These are phyloP conservation scores for Sphaerulina populicola DNA, from an alignment of 2,329 filamentous ascomycete genomes.

Conservation along the genomic window DNA sequence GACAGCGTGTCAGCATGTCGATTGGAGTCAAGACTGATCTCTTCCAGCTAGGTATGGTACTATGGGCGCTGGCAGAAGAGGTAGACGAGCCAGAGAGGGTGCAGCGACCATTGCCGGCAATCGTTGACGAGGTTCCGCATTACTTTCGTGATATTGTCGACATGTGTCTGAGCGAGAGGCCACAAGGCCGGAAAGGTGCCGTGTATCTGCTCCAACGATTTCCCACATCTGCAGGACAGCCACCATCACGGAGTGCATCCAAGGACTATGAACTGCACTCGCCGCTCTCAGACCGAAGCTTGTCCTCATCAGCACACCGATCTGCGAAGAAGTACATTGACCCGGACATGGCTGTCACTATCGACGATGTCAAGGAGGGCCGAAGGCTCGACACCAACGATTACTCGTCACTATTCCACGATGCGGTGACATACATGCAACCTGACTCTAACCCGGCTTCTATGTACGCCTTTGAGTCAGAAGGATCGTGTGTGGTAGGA, in stretches of 20 bases:
- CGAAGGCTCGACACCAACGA: conserved; percentile 8
- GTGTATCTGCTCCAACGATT: conserved; percentile 63
- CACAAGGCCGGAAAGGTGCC: conserved; percentile 65
- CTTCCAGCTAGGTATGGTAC: conserved; percentile 91
- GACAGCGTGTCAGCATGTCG: conserved; percentile 89
- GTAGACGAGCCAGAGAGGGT: conserved; percentile 83
- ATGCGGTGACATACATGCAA: conserved; percentile 29
- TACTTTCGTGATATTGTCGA: conserved; percentile 73
- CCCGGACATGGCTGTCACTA: conserved; percentile 38
- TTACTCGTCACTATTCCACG: conserved; percentile 2
- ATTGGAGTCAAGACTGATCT: conserved; percentile 97
- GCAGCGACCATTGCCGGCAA: conserved; percentile 58
- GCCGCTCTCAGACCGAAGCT: conserved; percentile 33
- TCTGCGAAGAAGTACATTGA: conserved; percentile 44
- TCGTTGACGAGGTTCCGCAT: conserved; percentile 54
- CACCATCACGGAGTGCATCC: conserved; percentile 10
- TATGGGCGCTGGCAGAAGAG: conserved; percentile 83
- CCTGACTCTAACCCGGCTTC: conserved; percentile 36
- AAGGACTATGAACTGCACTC: conserved; percentile 13
- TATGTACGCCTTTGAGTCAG: conserved; percentile 38
- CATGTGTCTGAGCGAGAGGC: conserved; percentile 66
- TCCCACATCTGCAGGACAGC: conserved; percentile 37
- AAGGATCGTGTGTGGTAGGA: conserved; percentile 39
- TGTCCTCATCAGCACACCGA: conserved; percentile 34
- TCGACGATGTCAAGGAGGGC: conserved; percentile 36